Evolutionary conservation across 495 filamentous ascomycete species (phyloP), one percentile per base, ranked within the genome.

Genomic region (Trichoderma gamsii): DNA sequence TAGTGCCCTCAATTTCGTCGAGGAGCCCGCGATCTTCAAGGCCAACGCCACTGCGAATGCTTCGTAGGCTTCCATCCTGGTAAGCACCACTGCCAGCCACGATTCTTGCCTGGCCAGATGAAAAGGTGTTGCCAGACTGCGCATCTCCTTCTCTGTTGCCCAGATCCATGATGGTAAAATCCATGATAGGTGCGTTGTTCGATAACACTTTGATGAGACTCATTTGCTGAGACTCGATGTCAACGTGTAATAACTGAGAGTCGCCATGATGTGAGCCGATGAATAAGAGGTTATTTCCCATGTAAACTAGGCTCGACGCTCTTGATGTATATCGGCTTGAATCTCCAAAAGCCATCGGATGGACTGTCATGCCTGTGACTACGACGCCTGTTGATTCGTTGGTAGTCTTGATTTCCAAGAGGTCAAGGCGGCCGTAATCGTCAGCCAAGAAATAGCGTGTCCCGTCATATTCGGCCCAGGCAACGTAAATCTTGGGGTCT

Each of bases 101-200:
- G 67, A 99, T 89, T 38, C 96, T 85, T 66, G 95, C 93, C 79
- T 98, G 96, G 1, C 96, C 96, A 6, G 94, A 96, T 0, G 93
- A 97, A 69, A 79, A 97, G 73, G 96, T 92, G 71, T 95, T 96
- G 0, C 85, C 88, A 46, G 91, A 86, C 32, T 87, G 78, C 43
- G 74, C 87, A 69, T 94, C 91, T 61, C 86, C 87, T 65, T 88
- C 85, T 32, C 92, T 84, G 69, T 89, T 93, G 0, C 93, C 93
- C 81, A 97, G 88, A 73, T 98, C 94, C 90, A 98, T 96, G 13
- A 98, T 86, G 6, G 89, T 89, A 66, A 98, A 97, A 73, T 99
- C 95, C 16, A 97, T 76, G 56, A 98, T 90, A 1, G 95, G 95
- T 0, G 91, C 93, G 74, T 97, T 90, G 72, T 96, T 98, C 12